Base-by-base conservation (phyloP, 495 filamentous ascomycete species). In the Penicillium arizonense region DNA sequence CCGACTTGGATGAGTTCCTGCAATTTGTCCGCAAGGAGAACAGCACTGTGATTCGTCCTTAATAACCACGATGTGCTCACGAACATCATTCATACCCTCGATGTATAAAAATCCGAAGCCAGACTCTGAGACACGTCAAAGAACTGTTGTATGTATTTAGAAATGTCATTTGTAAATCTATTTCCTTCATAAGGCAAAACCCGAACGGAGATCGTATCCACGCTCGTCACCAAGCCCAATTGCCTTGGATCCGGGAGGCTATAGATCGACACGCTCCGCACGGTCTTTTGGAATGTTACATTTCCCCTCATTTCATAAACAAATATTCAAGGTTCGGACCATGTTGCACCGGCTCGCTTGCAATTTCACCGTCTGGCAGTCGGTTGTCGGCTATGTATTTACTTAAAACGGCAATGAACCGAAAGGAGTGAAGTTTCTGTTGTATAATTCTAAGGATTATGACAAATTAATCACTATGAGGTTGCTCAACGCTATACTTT, bases 1-100 rank as follows among this genome's bases (percentile, higher is more conserved):
- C 58, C 10, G 39, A 54, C 20, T 46, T 64, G 11, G 35, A 59
- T 16, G 43, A 40, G 7, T 64, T 64, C 47, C 50, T 64, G 28
- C 50, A 61, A 2, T 64, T 64, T 23, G 52, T 56, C 26, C 55
- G 33, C 6, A 50, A 58, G 39, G 58, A 64, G 39, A 62, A 62
- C 32, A 39, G 45, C 20, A 62, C 58, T 12, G 50, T 50, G 2
- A 57, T 64, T n/a, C 43, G 23, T 10, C 50, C 58, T 11, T 63
- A 39, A 40, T 63, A 39, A 40, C n/a, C 8, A n/a, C 2, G 18
- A 26, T 14, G 16, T 41, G 33, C 18, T n/a, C 3, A 24, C 30
- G 46, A 38, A 11, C 14, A 9, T 16, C 35, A 11, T 24, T 36
- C 13, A 14, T 30, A 30, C 28, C 28, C 28, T 30, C 7, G 47